Evolutionary conservation across 2,329 filamentous ascomycete species (phyloP).

Genomic region (Plectosphaerella sp.): DNA sequence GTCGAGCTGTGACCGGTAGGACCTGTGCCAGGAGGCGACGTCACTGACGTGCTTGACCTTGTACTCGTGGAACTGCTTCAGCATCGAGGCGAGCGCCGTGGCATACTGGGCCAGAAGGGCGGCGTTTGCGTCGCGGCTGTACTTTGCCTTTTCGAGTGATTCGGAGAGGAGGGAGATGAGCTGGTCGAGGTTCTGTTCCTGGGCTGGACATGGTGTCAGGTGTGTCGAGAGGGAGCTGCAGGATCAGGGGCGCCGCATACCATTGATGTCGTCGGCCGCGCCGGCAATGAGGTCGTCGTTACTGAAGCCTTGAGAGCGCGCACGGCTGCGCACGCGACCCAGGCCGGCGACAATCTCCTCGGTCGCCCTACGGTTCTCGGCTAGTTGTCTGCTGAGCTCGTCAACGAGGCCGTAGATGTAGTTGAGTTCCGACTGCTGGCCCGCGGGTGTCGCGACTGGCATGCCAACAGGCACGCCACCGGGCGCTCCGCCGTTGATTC

Average conservation of each 20-base stretch:
- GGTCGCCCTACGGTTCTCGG: conserved; percentile 57
- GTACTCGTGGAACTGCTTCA: conserved; percentile 62
- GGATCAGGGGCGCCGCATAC: conserved; percentile 29
- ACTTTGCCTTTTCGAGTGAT: conserved; percentile 57
- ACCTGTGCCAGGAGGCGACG: conserved; percentile 60
- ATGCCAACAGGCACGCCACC: conserved; percentile 39
- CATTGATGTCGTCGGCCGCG: conserved; percentile 52
- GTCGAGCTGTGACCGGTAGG: conserved; percentile 60
- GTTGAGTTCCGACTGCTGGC: conserved; percentile 64
- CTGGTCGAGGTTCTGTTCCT: conserved; percentile 56
- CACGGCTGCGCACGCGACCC: conserved; percentile 55
- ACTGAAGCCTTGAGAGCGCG: conserved; percentile 43
- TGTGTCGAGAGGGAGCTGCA: background rate
- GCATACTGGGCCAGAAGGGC: conserved; percentile 55
- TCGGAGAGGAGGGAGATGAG: conserved; percentile 58
- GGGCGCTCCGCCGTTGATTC: conserved; percentile 37
- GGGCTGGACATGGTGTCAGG: conserved; percentile 33
- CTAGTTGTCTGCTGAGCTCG: conserved; percentile 58
- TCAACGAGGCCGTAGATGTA: conserved; percentile 67
- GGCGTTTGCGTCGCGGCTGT: conserved; percentile 57
- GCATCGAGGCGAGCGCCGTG: conserved; percentile 49
- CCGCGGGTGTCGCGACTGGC: conserved; percentile 57
- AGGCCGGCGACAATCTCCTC: conserved; percentile 61
- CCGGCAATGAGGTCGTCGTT: conserved; percentile 56
- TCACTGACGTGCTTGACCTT: conserved; percentile 59